These are phyloP conservation scores for Salinomyces thailandicus DNA, from an alignment of 2,329 filamentous ascomycete genomes.

Conservation along the genomic window DNA sequence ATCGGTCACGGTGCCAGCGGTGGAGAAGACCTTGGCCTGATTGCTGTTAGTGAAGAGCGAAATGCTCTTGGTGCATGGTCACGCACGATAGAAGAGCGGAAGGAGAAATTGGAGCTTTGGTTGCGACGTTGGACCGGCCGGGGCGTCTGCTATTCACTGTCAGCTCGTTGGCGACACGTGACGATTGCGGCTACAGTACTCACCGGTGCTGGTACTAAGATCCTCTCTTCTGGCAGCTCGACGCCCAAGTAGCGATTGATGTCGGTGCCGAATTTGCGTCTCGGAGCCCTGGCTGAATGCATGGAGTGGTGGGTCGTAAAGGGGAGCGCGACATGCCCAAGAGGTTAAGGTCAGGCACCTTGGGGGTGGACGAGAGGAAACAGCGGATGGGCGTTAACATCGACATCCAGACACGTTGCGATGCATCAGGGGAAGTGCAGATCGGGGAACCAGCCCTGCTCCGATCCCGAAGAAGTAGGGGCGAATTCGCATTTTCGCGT, in stretches of 20 bases:
- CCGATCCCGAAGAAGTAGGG: too few relatives aligned
- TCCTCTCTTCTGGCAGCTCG: slow-evolving; percentile 9
- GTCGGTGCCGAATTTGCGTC: slow-evolving; percentile 12
- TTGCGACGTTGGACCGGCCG: background rate
- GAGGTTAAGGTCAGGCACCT: too few relatives aligned
- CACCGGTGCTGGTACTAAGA: slow-evolving; percentile 2
- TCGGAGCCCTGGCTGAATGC: background rate
- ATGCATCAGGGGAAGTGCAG: too few relatives aligned
- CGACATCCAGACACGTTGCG: too few relatives aligned
- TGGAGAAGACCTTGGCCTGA: slow-evolving; percentile 12
- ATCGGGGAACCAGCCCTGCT: too few relatives aligned
- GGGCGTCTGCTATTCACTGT: background rate
- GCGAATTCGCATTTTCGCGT: too few relatives aligned
- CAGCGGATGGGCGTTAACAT: too few relatives aligned
- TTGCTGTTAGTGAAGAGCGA: background rate
- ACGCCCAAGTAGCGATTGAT: slow-evolving; percentile 13
- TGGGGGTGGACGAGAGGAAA: too few relatives aligned
- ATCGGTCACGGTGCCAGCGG: slow-evolving; percentile 7
- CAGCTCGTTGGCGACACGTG: background rate
- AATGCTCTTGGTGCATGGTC: too few relatives aligned
- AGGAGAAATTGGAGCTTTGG: slow-evolving; percentile 5
- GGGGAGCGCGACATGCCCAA: too few relatives aligned
- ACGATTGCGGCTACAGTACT: background rate
- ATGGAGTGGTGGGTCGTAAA: background rate
- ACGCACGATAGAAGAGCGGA: slow-evolving; percentile 9